Percentiles rank a stretch among this genome's conserved stretches.
Evolutionary conservation across 2,329 filamentous ascomycete genomes (phyloP).

Genomic region (Aspergillus pseudoglaucus): DNA sequence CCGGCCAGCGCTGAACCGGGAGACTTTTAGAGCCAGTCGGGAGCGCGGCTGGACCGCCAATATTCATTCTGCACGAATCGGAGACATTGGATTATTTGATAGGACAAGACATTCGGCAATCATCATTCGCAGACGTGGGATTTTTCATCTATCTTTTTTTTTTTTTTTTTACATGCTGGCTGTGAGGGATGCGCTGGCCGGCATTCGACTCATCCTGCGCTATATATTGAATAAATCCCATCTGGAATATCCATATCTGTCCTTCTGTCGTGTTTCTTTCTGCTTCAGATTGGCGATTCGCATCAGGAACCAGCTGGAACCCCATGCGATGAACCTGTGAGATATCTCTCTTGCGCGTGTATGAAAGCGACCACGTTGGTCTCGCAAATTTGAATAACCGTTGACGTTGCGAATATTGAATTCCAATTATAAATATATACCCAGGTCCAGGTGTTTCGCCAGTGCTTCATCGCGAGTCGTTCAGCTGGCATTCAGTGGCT

Average conservation of each 20-base stretch:
- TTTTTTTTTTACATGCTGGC: background rate
- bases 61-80: background rate
- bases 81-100: background rate
- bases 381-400: too few relatives aligned
- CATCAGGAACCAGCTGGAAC: too few relatives aligned
- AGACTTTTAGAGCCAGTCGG: background rate
- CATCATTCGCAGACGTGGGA: background rate
- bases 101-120: background rate
- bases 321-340: too few relatives aligned
- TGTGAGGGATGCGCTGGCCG: background rate
- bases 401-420: too few relatives aligned
- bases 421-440: background rate
- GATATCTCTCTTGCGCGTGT: too few relatives aligned
- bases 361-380: too few relatives aligned
- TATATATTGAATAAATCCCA: background rate
- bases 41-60: background rate
- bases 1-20: slow-evolving; percentile 12
- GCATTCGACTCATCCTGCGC: background rate
- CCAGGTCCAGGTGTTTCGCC: background rate
- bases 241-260: background rate
- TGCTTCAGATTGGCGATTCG: too few relatives aligned
- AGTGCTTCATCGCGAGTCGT: background rate
- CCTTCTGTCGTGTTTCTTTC: background rate
- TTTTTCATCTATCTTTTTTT: background rate
- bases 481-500: background rate